Evolutionary conservation across 352 stramenopile species (phyloP), one percentile per base, ranked within the genome.

Genomic region (Globisporangium cederbergense): DNA sequence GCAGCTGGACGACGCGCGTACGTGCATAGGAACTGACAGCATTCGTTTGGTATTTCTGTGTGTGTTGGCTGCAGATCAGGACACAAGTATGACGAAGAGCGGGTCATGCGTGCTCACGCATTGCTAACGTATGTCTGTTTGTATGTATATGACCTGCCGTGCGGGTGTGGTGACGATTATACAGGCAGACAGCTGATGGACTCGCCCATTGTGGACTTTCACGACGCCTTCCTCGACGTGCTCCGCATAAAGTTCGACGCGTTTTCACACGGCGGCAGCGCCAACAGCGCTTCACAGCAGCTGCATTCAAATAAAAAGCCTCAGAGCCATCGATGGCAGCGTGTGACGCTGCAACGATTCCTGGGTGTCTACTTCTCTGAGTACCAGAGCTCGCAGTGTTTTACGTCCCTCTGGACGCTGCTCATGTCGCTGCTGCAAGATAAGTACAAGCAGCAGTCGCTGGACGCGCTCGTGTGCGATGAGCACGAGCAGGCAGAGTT

Each of bases 161-260:
- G 32, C 45, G 52, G 1, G 46, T 58, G 1, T 42, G 50, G 1
- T 16, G 52, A 18, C 30, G 50, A 13, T 46, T 10, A 28, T n/a
- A 6, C 50, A 58, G 56, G 38, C 9, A 38, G 20, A 25, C 22
- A 13, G 56, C 56, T 62, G 30, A 8, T 25, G 49, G 67, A 71
- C 42, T 34, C 30, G 2, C 34, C 55, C 1, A 36, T 58, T 53
- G 38, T 36, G 22, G 56, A 54, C 57, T 86, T 86, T 54, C 77
- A 86, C 49, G 75, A 80, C 62, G 68, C 56, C 0, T 77, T 86
- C 42, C 40, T 86, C 16, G 73, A 78, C 4, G 62, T 60, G 30
- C 53, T 86, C 22, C 75, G 68, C 16, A 25, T 13, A 14, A 65
- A 65, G 11, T 75, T 71, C 51, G 73, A 78, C 30, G 53, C 58